Percentiles rank a stretch among this genome's conserved stretches.
Conservation (phyloP, 805 yeast species). For the Cyberlindnera japonica region DNA sequence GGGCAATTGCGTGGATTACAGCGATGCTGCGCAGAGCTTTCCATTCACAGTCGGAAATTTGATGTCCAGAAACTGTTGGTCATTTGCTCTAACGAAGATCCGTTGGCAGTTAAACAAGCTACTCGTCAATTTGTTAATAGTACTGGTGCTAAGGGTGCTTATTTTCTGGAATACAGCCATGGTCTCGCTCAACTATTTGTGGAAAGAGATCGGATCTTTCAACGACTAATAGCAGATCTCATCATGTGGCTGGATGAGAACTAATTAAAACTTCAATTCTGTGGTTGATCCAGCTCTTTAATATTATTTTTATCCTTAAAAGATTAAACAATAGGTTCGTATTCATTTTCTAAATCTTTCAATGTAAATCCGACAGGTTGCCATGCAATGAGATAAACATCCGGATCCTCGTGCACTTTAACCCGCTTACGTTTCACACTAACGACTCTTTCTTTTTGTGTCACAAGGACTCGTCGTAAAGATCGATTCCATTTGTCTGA, state of each 20-base stretch:
- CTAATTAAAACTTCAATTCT: no score
- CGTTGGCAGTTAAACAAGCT: conserved; percentile 1
- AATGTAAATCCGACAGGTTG: conserved; percentile 16
- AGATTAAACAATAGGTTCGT: no score
- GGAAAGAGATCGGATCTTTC: conserved; percentile 19
- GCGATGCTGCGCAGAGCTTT: conserved; percentile 3
- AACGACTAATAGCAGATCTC: conserved; percentile 15
- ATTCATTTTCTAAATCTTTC: conserved; percentile 1
- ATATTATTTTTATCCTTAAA: no score
- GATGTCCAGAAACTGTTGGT: conserved; percentile 14
- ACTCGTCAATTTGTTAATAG: conserved; percentile 14
- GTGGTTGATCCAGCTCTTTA: no score
- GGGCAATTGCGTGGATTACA: conserved; percentile 7
- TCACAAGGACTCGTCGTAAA: conserved; percentile 8
- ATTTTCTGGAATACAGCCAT: conserved; percentile 15
- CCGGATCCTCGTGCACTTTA: conserved; percentile 8
- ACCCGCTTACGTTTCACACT: conserved; percentile 16
- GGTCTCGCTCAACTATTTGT: conserved; percentile 21
- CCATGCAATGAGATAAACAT: conserved; percentile 18
- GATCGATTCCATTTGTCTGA: conserved; percentile 8
- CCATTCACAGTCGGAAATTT: conserved; percentile 5
- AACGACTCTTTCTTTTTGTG: conserved; percentile 4
- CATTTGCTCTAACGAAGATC: conserved; percentile 17
- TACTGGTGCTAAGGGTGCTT: conserved; percentile 13
- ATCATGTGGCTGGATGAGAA: conserved; percentile 21